Conservation (phyloP, 2,329 filamentous ascomycete genomes). For the Aspergillus caelatus region DNA sequence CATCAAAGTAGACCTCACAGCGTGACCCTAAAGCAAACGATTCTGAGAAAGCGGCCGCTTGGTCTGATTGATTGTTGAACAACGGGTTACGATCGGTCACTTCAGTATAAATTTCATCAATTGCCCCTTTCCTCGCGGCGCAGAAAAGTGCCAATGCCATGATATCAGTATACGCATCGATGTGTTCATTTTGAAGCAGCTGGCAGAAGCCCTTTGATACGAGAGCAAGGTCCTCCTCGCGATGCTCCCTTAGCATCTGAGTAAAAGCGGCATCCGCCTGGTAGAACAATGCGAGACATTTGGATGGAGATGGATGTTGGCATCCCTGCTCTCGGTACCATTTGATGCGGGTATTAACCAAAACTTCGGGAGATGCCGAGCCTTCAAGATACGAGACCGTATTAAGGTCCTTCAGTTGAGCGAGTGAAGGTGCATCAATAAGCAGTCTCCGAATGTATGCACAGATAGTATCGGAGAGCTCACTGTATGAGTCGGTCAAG, state of each 20-base stretch:
- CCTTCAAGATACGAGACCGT: constrained; percentile 46
- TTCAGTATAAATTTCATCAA: constrained; percentile 66
- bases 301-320: constrained; percentile 34
- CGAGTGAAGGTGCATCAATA: constrained; percentile 41
- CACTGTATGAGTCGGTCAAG: constrained; percentile 31
- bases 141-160: constrained; percentile 62
- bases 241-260: constrained; percentile 30
- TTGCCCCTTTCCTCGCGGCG: constrained; percentile 57
- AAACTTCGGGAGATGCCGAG: constrained; percentile 35
- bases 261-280: constrained; percentile 37
- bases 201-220: constrained; percentile 43
- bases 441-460: constrained; percentile 38
- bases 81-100: constrained; percentile 64
- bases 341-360: constrained; percentile 43
- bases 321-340: constrained; percentile 49
- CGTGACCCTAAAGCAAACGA: constrained; percentile 65
- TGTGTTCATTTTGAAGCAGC: constrained; percentile 31
- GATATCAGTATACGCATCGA: constrained; percentile 57
- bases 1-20: constrained; percentile 65
- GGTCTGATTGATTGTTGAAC: constrained; percentile 63
- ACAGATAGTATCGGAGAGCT: constrained; percentile 33
- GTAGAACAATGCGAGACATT: constrained; percentile 42
- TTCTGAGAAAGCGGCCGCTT: constrained; percentile 66
- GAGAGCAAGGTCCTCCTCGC: constrained; percentile 38
- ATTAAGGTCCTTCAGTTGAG: constrained; percentile 44